phyloP scores from a whole-genome alignment of 73 alveolate genomes.

The Paramecium biaurelia region DNA sequence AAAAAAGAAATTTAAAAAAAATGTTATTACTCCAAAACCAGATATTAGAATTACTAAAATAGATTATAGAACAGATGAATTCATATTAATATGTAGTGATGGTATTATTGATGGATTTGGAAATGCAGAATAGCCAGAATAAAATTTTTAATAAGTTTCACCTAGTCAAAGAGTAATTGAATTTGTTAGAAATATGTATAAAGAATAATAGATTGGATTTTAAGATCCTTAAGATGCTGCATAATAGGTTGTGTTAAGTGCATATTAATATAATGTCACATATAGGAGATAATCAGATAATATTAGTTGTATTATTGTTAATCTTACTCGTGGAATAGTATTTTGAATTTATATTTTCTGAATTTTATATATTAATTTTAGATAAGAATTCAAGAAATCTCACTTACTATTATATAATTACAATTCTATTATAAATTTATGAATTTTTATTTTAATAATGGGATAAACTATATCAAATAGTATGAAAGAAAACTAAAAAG shows the following conservation, averaged over 20 bases:
- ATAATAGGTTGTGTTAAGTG: constrained; percentile 72
- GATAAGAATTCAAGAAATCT: background rate
- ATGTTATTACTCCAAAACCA: constrained; percentile 82
- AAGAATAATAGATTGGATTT: constrained; percentile 53
- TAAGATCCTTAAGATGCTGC: constrained; percentile 75
- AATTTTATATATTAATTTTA: background rate
- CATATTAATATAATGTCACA: constrained; percentile 71
- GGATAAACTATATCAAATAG: background rate
- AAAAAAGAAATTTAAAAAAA: constrained; percentile 70
- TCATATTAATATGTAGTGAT: constrained; percentile 89
- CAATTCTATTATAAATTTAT: background rate
- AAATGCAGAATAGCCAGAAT: constrained; percentile 75
- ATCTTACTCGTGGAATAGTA: constrained; percentile 61
- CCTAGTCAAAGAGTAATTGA: constrained; percentile 38
- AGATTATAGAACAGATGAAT: constrained; percentile 75
- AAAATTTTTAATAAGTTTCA: background rate
- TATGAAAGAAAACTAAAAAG: constrained; percentile 21
- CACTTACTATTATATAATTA: background rate
- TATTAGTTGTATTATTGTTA: constrained; percentile 86
- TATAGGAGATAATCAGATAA: constrained; percentile 84
- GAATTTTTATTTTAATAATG: background rate
- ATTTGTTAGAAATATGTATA: constrained; percentile 64
- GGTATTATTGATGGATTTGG: constrained; percentile 90
- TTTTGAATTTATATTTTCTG: background rate
- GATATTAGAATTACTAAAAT: constrained; percentile 78